phyloP scores from a whole-genome alignment of 257 asterid genomes.

The Fraxinus americana region DNA sequence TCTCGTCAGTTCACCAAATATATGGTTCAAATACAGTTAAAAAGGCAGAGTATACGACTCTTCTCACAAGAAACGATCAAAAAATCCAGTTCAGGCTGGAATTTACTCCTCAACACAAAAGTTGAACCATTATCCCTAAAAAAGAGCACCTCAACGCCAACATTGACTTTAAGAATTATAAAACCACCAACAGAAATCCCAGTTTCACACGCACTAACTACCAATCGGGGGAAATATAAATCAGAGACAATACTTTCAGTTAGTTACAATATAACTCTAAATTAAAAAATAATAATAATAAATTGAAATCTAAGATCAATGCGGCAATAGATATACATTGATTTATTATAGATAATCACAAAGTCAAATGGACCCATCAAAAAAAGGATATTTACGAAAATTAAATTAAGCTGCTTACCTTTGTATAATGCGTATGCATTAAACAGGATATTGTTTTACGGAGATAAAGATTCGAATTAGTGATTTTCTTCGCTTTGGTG shows the following conservation, averaged over 20 bases:
- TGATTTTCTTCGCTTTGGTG: background rate
- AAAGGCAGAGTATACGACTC: background rate
- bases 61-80: background rate
- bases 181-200: background rate
- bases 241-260: background rate
- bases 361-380: background rate
- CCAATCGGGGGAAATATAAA: background rate
- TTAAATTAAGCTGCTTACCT: background rate
- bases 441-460: background rate
- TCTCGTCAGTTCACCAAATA: background rate
- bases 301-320: background rate
- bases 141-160: background rate
- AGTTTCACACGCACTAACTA: background rate
- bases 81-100: background rate
- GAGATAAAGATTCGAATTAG: conserved; percentile 1
- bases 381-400: background rate
- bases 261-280: background rate
- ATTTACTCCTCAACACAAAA: background rate
- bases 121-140: background rate
- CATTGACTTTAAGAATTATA: background rate
- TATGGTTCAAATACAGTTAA: background rate
- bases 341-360: background rate
- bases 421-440: background rate
- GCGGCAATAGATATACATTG: background rate
- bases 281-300: background rate